A percentile compares a stretch with the other conserved stretches of the same genome.
Conservation (phyloP, 2,329 filamentous ascomycete species). For the Aspergillus sp. region DNA sequence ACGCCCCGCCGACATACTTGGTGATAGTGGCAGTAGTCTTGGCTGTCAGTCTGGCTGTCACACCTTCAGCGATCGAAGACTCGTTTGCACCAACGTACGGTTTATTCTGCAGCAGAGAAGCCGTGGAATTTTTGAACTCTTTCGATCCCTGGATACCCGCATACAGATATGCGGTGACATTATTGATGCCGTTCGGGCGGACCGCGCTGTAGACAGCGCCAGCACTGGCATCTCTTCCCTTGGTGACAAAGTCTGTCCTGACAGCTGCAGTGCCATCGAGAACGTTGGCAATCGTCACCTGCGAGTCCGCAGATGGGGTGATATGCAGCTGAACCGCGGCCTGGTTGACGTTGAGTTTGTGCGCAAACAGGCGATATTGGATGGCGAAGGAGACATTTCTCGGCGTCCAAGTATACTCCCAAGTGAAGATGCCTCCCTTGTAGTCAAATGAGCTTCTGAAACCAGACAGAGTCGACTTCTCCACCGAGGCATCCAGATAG, state of each 20-base stretch:
- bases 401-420: background rate
- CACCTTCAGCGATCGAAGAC: conserved; percentile 5
- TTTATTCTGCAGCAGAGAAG: background rate
- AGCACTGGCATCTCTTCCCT: background rate
- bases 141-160: background rate
- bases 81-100: background rate
- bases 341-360: background rate
- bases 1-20: conserved; percentile 61
- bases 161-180: background rate
- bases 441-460: background rate
- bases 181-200: background rate
- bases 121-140: background rate
- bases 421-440: background rate
- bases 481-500: background rate
- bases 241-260: background rate
- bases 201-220: background rate
- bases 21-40: conserved; percentile 44
- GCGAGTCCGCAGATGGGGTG: background rate
- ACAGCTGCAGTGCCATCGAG: background rate
- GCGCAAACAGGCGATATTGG: background rate
- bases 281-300: background rate
- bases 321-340: background rate
- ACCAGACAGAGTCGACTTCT: background rate
- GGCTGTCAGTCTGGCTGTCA: conserved; percentile 3
- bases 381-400: background rate